Evolutionary conservation across 1,284 basidiomycete genomes (phyloP).

Genomic region (Pholiota adiposa): DNA sequence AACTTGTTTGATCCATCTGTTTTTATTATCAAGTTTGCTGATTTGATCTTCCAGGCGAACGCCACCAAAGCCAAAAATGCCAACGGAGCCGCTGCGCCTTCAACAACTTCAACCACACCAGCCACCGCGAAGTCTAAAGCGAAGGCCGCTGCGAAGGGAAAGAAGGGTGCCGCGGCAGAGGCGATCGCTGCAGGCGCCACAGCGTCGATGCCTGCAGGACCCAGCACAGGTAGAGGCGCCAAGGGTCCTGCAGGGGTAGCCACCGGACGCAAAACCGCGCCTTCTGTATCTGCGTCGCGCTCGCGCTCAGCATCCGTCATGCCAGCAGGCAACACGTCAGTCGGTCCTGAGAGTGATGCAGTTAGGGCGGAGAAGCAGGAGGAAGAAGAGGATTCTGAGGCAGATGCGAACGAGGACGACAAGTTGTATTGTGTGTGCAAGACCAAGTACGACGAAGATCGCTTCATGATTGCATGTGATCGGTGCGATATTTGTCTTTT

Average conservation of each 20-base stretch:
- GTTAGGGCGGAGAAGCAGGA: constrained; percentile 47
- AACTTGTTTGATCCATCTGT: constrained; percentile 1
- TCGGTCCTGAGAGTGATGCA: constrained; percentile 36
- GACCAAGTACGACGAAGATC: constrained; percentile 80
- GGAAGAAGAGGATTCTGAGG: constrained; percentile 55
- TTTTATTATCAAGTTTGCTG: neutral
- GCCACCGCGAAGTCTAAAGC: constrained; percentile 43
- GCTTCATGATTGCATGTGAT: constrained; percentile 90
- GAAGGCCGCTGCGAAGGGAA: constrained; percentile 39
- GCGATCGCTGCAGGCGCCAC: constrained; percentile 10
- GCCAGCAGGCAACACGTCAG: constrained; percentile 41
- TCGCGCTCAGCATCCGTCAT: constrained; percentile 74
- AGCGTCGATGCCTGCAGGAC: constrained; percentile 26
- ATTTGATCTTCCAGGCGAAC: constrained; percentile 30
- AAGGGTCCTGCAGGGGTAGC: constrained; percentile 23
- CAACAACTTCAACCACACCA: constrained; percentile 7
- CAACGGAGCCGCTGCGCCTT: constrained; percentile 28
- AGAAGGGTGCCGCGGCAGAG: constrained; percentile 33
- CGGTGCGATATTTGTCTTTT: constrained; percentile 48
- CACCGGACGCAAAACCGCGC: constrained; percentile 30
- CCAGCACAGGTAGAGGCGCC: constrained; percentile 25
- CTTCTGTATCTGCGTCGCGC: constrained; percentile 40
- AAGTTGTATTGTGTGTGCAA: constrained; percentile 85
- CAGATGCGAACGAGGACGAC: constrained; percentile 63
- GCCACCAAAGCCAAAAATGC: constrained; percentile 44